A percentile compares a stretch with the other conserved stretches of the same genome.
phyloP scores from a whole-genome alignment of 805 yeast species.

The Myxozyma vanderwaltii region DNA sequence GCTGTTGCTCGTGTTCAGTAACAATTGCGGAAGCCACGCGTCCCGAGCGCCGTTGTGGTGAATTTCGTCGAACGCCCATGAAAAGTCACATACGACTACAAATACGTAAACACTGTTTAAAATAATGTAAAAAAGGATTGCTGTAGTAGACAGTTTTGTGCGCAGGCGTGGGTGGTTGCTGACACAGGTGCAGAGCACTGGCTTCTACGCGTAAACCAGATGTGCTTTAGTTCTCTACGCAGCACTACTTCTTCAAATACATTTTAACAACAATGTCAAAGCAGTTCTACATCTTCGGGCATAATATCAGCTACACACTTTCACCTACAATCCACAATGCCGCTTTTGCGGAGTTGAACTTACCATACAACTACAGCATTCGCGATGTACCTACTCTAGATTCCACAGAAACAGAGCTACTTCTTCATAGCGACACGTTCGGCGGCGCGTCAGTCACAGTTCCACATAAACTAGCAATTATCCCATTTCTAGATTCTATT shows the following conservation, averaged over 20 bases:
- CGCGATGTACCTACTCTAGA: conserved; percentile 22
- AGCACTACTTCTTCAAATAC: neutral
- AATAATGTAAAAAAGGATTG: too few species aligned
- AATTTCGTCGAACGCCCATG: too few species aligned
- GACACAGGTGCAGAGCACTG: too few species aligned
- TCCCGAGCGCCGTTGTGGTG: too few species aligned
- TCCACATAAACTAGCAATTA: conserved; percentile 83
- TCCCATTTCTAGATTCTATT: conserved; percentile 63
- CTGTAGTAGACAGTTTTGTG: too few species aligned
- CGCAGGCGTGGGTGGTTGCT: too few species aligned
- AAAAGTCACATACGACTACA: too few species aligned
- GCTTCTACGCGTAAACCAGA: too few species aligned
- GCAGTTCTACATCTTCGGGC: conserved; percentile 41
- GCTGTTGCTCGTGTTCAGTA: too few species aligned
- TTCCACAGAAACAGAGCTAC: neutral
- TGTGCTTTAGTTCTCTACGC: too few species aligned
- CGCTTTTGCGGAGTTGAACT: conserved; percentile 69
- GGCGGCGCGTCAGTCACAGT: conserved; percentile 97
- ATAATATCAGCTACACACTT: conserved; percentile 63
- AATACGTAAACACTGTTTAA: too few species aligned
- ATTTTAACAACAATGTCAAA: neutral
- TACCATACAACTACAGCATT: conserved; percentile 67
- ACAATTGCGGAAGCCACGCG: too few species aligned
- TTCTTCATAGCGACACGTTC: conserved; percentile 59
- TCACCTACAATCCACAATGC: conserved; percentile 87